Percentiles rank a stretch among this genome's conserved stretches.
Conservation (phyloP, 176 grass and related monocot species). For the Leersia perrieri region DNA sequence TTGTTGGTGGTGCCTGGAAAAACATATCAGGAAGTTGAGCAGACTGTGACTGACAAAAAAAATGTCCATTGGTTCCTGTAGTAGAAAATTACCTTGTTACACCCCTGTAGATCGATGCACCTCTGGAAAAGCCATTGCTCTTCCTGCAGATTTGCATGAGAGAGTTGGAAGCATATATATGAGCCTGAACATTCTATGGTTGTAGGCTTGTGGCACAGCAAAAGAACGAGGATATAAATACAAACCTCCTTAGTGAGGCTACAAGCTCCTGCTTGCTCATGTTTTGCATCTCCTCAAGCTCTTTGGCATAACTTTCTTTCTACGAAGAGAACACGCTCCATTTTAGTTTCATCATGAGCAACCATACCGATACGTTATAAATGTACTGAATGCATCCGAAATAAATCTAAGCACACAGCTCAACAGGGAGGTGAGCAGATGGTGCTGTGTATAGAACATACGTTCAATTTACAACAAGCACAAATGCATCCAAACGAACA, state of each 20-base stretch:
- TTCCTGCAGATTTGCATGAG: slow-evolving; percentile 53
- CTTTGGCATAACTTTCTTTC: slow-evolving; percentile 64
- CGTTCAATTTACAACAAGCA: background rate
- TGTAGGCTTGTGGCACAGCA: background rate
- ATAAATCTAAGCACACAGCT: background rate
- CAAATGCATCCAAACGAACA: background rate
- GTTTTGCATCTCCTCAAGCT: slow-evolving; percentile 80
- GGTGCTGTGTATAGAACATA: background rate
- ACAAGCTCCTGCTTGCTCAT: slow-evolving; percentile 80
- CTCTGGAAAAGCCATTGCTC: slow-evolving; percentile 93
- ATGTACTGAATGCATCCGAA: background rate
- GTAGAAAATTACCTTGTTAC: slow-evolving; percentile 70
- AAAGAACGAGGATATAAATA: slow-evolving; percentile 2
- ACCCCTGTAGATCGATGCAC: slow-evolving; percentile 93
- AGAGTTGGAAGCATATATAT: slow-evolving; percentile 9
- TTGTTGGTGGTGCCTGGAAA: slow-evolving; percentile 85
- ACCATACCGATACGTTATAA: background rate
- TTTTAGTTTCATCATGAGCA: slow-evolving; percentile 19
- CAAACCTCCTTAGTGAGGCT: slow-evolving; percentile 80
- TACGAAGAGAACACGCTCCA: slow-evolving; percentile 27
- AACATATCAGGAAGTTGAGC: slow-evolving; percentile 12
- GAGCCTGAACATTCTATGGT: slow-evolving; percentile 2
- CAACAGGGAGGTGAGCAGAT: background rate
- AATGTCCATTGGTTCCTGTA: background rate
- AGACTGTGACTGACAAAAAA: background rate